Base-by-base conservation (phyloP, 371 early-diverging fungal species). In the Apophysomyces variabilis region DNA sequence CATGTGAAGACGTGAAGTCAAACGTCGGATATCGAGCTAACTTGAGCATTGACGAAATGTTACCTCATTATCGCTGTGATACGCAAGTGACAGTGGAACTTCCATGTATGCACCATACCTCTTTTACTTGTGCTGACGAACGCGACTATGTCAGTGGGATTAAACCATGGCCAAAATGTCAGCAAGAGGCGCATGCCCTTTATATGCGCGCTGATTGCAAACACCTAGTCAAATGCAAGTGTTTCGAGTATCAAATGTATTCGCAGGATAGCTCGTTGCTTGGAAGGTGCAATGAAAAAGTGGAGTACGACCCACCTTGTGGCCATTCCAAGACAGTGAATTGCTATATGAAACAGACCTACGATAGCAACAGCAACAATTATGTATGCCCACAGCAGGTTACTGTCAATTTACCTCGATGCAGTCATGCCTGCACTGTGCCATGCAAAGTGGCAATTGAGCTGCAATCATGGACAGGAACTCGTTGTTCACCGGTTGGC, bases 381-480 rank as follows among this genome's bases (percentile, higher is more conserved):
- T 50, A 50, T 21, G 21, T 8, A 7, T 50, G 54, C 21, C 1
- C 54, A 9, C 54, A 50, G 21, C 16, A 50, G 5, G 54, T 50
- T 50, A 50, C 54, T 5, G 21, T 50, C 21, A 50, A 21, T 50
- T 50, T 50, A 21, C 54, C 54, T 50, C 54, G 54, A 21, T 50
- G 54, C 11, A 26, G 54, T 21, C 54, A 50, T 50, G 21, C 21
- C 1, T 18, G 54, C 54, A 50, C 54, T 21, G 21, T 50, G 9
- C 54, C 54, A 50, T 50, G 54, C 54, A 50, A 50, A 18, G n/a
- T 50, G 21, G 54, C 54, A 21, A 50, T 50, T 21, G 21, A 50
- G n/a, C 21, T 50, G 11, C 54, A 50, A 26, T 50, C 54, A 21
- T 50, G 54, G 54, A 21, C 54, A 21, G 54, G 54, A 5, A 26